These are phyloP conservation scores for Citrus mangshanensis DNA, from an alignment of 345 rosid genomes.

Conservation along the genomic window DNA sequence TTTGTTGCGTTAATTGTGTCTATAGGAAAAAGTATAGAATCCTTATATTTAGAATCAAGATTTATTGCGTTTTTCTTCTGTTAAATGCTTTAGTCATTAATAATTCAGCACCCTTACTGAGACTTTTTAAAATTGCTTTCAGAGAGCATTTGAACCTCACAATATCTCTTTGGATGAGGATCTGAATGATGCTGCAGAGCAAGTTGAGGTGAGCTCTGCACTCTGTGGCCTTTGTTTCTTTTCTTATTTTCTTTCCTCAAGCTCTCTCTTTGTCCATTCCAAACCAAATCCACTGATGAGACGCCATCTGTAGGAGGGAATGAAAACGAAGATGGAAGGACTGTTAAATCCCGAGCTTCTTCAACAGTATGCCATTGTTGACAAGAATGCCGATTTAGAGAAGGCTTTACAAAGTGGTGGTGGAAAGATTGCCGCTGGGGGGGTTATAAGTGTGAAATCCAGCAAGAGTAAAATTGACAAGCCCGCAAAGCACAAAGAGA, in stretches of 20 bases:
- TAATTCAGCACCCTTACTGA: neutral
- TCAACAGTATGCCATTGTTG: slow-evolving; percentile 63
- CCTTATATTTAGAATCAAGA: neutral
- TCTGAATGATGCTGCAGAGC: slow-evolving; percentile 74
- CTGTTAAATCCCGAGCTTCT: slow-evolving; percentile 58
- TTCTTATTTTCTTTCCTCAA: neutral
- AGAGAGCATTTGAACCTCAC: slow-evolving; percentile 75
- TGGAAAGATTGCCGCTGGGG: slow-evolving; percentile 53
- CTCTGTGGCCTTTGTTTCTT: neutral
- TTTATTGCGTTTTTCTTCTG: neutral
- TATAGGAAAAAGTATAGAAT: neutral
- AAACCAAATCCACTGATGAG: neutral
- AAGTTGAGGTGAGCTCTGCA: slow-evolving; percentile 61
- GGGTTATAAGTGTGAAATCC: slow-evolving; percentile 66
- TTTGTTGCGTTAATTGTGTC: neutral
- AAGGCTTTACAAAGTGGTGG: slow-evolving; percentile 55
- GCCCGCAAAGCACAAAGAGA: slow-evolving; percentile 41
- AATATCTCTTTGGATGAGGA: slow-evolving; percentile 80
- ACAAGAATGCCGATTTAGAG: slow-evolving; percentile 60
- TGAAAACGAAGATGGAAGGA: slow-evolving; percentile 58
- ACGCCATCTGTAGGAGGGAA: slow-evolving; percentile 44
- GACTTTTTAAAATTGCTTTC: slow-evolving; percentile 20
- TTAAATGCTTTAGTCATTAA: neutral
- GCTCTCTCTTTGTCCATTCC: neutral
- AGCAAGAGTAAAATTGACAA: slow-evolving; percentile 33